phyloP scores from a whole-genome alignment of 306 rosid species.

The Lathyrus oleraceus region DNA sequence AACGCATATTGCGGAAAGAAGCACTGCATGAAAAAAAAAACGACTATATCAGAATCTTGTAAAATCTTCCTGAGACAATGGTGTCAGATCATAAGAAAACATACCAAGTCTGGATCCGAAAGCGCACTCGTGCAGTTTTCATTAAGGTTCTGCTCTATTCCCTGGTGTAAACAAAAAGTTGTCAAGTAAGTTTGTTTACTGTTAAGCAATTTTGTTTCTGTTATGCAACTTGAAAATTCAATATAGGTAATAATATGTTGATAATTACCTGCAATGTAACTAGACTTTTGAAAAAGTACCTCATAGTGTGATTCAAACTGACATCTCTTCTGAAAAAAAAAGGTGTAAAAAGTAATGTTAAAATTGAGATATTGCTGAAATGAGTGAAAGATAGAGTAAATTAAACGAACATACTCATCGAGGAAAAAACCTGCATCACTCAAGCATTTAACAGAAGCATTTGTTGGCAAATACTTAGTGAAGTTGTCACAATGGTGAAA shows the following conservation, averaged over 20 bases:
- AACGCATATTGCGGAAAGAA: constrained; percentile 69
- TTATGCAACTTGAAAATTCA: too few species aligned
- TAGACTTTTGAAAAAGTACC: constrained; percentile 60
- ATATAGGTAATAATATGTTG: neutral
- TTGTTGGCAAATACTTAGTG: constrained; percentile 59
- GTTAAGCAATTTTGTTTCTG: too few species aligned
- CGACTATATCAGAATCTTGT: constrained; percentile 26
- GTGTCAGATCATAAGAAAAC: constrained; percentile 29
- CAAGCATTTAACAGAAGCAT: constrained; percentile 78
- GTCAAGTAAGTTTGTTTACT: too few species aligned
- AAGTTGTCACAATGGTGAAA: constrained; percentile 84
- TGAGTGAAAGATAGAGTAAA: neutral
- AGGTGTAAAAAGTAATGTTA: neutral
- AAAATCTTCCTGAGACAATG: neutral
- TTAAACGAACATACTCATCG: constrained; percentile 49
- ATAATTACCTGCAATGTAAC: constrained; percentile 71
- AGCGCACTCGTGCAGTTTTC: constrained; percentile 54
- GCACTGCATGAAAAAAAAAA: constrained; percentile 53
- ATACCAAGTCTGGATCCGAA: constrained; percentile 55
- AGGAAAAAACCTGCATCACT: constrained; percentile 97
- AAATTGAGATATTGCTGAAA: neutral
- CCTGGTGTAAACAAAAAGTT: constrained; percentile 33
- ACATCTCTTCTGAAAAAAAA: constrained; percentile 61
- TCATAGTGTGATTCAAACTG: constrained; percentile 63
- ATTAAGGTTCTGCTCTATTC: constrained; percentile 58